phyloP scores from a whole-genome alignment of 352 stramenopile genomes.

The Globisporangium yorkense region DNA sequence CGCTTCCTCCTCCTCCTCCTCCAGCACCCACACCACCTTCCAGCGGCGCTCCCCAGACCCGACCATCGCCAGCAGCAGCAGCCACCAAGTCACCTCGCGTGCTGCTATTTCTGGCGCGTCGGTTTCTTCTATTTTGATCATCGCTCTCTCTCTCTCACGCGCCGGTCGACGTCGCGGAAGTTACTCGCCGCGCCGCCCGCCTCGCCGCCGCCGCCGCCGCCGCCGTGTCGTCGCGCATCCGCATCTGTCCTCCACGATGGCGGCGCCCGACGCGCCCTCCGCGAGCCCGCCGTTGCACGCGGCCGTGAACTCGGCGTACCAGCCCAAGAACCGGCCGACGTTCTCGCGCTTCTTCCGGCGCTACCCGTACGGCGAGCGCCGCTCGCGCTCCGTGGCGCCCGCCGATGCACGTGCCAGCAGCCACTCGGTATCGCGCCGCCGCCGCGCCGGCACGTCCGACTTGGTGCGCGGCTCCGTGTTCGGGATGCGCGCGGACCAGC shows the following conservation, averaged over 20 bases:
- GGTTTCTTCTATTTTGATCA: background rate
- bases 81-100: too few relatives aligned
- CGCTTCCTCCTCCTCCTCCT: too few relatives aligned
- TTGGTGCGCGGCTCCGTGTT: conserved; percentile 25
- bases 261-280: conserved; percentile 4
- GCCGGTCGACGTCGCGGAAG: too few relatives aligned
- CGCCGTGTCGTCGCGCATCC: too few relatives aligned
- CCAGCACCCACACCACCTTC: too few relatives aligned
- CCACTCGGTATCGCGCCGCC: conserved; percentile 14
- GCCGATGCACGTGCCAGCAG: conserved; percentile 24
- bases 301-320: conserved; percentile 23
- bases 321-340: conserved; percentile 48
- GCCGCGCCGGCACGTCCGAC: conserved; percentile 31
- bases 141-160: too few relatives aligned
- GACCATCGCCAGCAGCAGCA: too few relatives aligned
- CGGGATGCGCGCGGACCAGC: conserved; percentile 31
- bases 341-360: conserved; percentile 53
- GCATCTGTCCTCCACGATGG: background rate
- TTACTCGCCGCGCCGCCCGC: background rate
- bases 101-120: too few relatives aligned
- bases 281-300: conserved; percentile 13
- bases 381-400: conserved; percentile 52
- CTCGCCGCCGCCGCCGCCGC: background rate
- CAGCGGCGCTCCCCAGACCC: too few relatives aligned
- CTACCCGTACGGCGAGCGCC: conserved; percentile 55